phyloP scores from a whole-genome alignment of 805 yeast genomes.

The Candida morakotiae region DNA sequence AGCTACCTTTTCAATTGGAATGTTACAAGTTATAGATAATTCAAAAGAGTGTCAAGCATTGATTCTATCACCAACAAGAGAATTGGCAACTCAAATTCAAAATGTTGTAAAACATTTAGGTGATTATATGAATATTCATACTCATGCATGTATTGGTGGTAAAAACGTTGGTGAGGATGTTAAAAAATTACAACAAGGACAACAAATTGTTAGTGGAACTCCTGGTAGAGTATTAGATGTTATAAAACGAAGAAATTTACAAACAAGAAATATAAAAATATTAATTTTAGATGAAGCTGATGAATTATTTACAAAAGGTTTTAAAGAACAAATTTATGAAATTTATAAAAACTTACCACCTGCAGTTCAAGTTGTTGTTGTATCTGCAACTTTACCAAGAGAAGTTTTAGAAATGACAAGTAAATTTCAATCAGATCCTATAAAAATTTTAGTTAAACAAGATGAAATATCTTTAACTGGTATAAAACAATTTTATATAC shows the following conservation, averaged over 20 bases:
- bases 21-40: constrained; percentile 80
- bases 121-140: constrained; percentile 77
- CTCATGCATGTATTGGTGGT: constrained; percentile 95
- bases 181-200: constrained; percentile 70
- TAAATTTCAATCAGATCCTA: constrained; percentile 90
- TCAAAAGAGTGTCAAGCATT: constrained; percentile 81
- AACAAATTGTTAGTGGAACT: constrained; percentile 92
- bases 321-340: constrained; percentile 92
- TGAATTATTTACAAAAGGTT: constrained; percentile 88
- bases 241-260: constrained; percentile 76
- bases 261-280: constrained; percentile 77
- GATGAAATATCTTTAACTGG: constrained; percentile 95
- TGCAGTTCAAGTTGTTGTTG: constrained; percentile 85
- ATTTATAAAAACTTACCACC: constrained; percentile 82
- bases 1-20: constrained; percentile 94
- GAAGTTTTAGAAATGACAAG: constrained; percentile 90
- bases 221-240: constrained; percentile 95
- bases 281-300: constrained; percentile 95
- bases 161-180: constrained; percentile 78
- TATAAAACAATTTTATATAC: constrained; percentile 85
- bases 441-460: constrained; percentile 88
- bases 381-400: constrained; percentile 90
- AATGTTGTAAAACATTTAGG: constrained; percentile 85
- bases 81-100: constrained; percentile 89
- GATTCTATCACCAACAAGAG: constrained; percentile 93